Evolutionary conservation across 169 alveolate species (phyloP).

Genomic region (Amoebophrya sp.): DNA sequence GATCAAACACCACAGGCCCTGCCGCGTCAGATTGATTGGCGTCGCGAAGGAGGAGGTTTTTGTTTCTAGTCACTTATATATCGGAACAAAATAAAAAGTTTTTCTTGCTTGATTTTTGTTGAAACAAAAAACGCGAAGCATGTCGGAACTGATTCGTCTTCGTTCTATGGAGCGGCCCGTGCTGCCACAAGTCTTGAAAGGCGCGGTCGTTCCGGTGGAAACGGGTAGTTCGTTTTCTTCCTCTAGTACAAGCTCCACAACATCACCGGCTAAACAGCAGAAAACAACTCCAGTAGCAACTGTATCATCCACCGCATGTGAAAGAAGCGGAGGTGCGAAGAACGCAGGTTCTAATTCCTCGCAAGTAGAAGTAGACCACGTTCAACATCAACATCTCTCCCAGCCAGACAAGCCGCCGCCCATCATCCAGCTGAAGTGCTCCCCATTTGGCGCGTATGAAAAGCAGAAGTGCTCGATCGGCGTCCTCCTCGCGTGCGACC

Average conservation of each 20-base stretch:
- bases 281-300: neutral
- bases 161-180: neutral
- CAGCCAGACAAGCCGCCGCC: no score
- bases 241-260: neutral
- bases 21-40: no score
- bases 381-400: no score
- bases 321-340: neutral
- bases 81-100: no score
- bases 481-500: neutral
- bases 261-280: neutral
- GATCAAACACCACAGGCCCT: no score
- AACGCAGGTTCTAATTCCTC: neutral
- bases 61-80: no score
- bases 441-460: neutral
- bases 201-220: neutral
- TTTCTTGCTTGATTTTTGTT: no score
- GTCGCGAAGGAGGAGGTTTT: no score
- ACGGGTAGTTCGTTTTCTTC: neutral
- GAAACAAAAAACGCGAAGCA: no score
- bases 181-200: neutral
- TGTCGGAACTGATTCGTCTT: neutral
- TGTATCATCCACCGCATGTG: neutral
- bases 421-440: neutral
- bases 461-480: neutral
- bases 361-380: neutral